Evolutionary conservation across 352 stramenopile genomes (phyloP), one percentile per base, ranked within the genome.

Genomic region (Paralagenidium karlingii): DNA sequence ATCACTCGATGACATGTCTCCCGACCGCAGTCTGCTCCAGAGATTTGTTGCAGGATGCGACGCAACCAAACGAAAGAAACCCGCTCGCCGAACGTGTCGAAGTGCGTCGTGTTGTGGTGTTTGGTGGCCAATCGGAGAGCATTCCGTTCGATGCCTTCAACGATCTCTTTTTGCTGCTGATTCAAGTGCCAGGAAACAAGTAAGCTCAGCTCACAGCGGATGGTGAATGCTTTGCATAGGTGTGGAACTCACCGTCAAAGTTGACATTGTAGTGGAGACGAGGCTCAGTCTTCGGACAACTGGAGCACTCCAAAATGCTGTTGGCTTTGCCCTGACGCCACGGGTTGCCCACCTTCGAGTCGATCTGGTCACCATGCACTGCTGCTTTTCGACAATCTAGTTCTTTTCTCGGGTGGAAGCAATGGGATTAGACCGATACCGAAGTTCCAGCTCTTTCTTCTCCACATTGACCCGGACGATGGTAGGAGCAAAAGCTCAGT

Each of bases 61-160:
- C 6, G 21, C 0, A 10, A 8, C n/a, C 18, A 43, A 19, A 12
- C 10, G 28, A 33, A 27, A 40, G 13, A 6, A 40, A 7, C 7
- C 22, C 30, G 7, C 3, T 7, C 22, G 7, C 19, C 7, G 22
- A 8, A 8, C 7, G 30, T 36, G 30, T 22, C 3, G 5, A 24
- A 26, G 49, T 75, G 10, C 61, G 67, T 1, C 63, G 69, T 13
- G 40, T 83, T 10, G 11, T 87, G 15, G 51, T 87, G 38, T 87
- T 84, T 38, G 73, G 73, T 5, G 73, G 73, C 0, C 73, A 84
- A 41, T 64, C 58, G 0, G 73, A 87, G 42, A 58, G 62, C 13
- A 80, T 82, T 15, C 68, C 65, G 11, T 82, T 82, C 42, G 58
- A 81, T 15, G 53, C 64, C 0, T 84, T 78, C 40, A 78, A 77